Percentiles rank a stretch among this genome's conserved stretches.
phyloP scores from a whole-genome alignment of 805 yeast genomes.

The Babjeviella inositovora region DNA sequence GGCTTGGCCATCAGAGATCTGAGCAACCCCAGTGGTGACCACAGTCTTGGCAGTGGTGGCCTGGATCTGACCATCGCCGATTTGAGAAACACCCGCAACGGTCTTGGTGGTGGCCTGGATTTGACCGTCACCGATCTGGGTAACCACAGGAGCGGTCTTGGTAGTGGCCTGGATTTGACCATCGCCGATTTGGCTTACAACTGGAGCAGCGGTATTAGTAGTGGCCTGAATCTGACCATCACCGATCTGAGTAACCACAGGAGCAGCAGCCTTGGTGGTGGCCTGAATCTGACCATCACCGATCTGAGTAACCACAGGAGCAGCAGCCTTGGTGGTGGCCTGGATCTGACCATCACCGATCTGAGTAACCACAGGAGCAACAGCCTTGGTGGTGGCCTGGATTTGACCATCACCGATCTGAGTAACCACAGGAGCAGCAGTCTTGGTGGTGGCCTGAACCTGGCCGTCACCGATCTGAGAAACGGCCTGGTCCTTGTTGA shows the following conservation, averaged over 20 bases:
- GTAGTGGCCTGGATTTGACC: slow-evolving; percentile 16
- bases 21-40: slow-evolving; percentile 6
- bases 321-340: slow-evolving; percentile 19
- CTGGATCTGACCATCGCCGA: slow-evolving; percentile 19
- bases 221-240: slow-evolving; percentile 31
- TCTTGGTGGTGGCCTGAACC: slow-evolving; percentile 26
- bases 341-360: slow-evolving; percentile 52
- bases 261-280: slow-evolving; percentile 12
- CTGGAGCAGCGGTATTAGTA: slow-evolving; percentile 12
- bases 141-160: slow-evolving; percentile 7
- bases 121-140: slow-evolving; percentile 16
- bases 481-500: slow-evolving; percentile 15
- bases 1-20: slow-evolving; percentile 6
- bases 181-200: slow-evolving; percentile 15
- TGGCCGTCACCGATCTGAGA: slow-evolving; percentile 38
- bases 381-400: slow-evolving; percentile 19
- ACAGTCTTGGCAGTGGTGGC: slow-evolving; percentile 6
- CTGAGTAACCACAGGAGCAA: slow-evolving; percentile 15
- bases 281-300: slow-evolving; percentile 19
- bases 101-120: slow-evolving; percentile 13
- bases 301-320: slow-evolving; percentile 20
- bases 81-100: slow-evolving; percentile 13
- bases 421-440: slow-evolving; percentile 16
- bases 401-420: slow-evolving; percentile 26
- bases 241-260: slow-evolving; percentile 22